phyloP scores from a whole-genome alignment of 2,329 filamentous ascomycete species.

The Dryadomyces quercivorus region DNA sequence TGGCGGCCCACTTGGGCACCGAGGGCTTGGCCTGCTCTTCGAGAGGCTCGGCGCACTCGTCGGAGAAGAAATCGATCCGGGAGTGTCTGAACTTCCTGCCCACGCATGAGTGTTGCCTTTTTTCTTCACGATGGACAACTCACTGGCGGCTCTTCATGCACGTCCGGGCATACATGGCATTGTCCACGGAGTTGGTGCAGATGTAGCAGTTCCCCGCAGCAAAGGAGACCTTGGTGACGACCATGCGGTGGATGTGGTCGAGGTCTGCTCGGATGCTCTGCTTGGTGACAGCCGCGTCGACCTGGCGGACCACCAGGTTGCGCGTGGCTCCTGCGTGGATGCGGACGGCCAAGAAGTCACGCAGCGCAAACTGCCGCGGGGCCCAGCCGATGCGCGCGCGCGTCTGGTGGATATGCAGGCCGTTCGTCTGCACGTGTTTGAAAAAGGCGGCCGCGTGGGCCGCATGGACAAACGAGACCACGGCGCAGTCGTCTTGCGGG shows the following conservation, averaged over 20 bases:
- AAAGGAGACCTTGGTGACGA: conserved; percentile 55
- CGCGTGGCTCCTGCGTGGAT: conserved; percentile 56
- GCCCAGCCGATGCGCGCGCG: conserved; percentile 60
- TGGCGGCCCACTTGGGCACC: too few relatives aligned
- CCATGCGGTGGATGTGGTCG: conserved; percentile 70
- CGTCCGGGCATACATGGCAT: conserved; percentile 61
- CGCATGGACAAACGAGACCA: conserved; percentile 58
- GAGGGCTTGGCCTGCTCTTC: conserved; percentile 2
- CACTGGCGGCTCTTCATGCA: conserved; percentile 60
- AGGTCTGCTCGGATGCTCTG: conserved; percentile 57
- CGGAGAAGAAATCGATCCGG: conserved; percentile 57
- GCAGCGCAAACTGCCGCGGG: conserved; percentile 56
- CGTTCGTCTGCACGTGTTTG: conserved; percentile 48
- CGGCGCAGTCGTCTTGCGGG: conserved; percentile 43
- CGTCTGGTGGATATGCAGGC: conserved; percentile 56
- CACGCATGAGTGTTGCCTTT: too few relatives aligned
- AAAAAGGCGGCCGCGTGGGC: conserved; percentile 53
- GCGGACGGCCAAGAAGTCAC: conserved; percentile 50
- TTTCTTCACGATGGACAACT: conserved; percentile 14
- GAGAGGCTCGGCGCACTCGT: conserved; percentile 58
- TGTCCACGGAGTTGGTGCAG: conserved; percentile 64
- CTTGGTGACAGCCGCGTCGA: conserved; percentile 46
- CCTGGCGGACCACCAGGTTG: conserved; percentile 57
- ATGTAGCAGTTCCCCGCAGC: conserved; percentile 49
- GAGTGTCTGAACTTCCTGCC: conserved; percentile 54